These are phyloP conservation scores for Brachypodium distachyon DNA, from an alignment of 202 grass and related monocot genomes.

Conservation along the genomic window DNA sequence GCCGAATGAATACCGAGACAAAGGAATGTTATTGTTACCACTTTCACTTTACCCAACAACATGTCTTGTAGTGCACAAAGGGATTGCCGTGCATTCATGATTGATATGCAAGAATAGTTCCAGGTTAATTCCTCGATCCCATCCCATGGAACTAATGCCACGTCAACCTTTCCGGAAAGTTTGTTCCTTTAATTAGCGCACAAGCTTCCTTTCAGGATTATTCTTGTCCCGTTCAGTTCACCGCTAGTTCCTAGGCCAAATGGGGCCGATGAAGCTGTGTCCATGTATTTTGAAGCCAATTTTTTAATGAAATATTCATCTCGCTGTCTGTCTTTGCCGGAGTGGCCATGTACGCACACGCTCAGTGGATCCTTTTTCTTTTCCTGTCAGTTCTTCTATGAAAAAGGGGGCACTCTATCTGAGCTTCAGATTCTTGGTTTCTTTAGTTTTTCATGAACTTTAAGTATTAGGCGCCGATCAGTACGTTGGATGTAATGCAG, in stretches of 20 bases:
- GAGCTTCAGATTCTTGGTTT: neutral
- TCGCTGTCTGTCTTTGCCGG: neutral
- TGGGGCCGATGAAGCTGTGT: neutral
- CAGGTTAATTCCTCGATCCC: constrained; percentile 23
- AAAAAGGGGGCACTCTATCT: neutral
- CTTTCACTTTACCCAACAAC: constrained; percentile 14
- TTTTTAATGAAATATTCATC: neutral
- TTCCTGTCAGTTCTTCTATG: neutral
- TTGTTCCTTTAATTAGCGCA: constrained; percentile 1
- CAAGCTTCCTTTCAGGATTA: constrained; percentile 21
- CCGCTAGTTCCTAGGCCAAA: neutral
- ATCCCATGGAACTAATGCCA: constrained; percentile 19
- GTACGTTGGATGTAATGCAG: neutral
- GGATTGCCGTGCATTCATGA: neutral
- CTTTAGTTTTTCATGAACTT: neutral
- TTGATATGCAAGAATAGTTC: constrained; percentile 24
- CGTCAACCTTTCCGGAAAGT: constrained; percentile 15
- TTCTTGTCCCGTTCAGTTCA: constrained; percentile 20
- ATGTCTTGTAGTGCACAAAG: neutral
- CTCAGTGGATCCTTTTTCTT: neutral
- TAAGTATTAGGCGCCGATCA: neutral
- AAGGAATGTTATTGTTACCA: neutral
- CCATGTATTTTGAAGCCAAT: neutral
- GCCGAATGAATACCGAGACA: neutral
- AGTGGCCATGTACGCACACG: neutral